These are phyloP conservation scores for Rostrohypoxylon terebratum DNA, from an alignment of 495 filamentous ascomycete genomes.

Conservation along the genomic window DNA sequence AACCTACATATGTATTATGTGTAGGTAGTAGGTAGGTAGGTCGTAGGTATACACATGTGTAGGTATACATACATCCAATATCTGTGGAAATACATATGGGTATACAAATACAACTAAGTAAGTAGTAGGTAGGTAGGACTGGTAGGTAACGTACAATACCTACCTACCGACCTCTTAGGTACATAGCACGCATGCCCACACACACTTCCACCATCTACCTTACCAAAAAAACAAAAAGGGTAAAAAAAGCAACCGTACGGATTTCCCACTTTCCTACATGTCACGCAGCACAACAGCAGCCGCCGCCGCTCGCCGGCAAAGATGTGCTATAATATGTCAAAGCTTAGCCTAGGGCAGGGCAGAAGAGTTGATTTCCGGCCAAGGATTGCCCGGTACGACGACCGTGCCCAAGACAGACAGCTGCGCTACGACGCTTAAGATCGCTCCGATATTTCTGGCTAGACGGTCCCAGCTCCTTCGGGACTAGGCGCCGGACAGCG, in stretches of 20 bases:
- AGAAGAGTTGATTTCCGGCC: conserved; percentile 25
- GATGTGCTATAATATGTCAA: conserved; percentile 28
- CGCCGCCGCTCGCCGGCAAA: conserved; percentile 47
- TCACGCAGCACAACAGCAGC: conserved; percentile 41
- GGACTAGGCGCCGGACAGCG: conserved; percentile 43
- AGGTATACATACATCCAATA: not conserved
- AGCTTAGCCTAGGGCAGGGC: conserved; percentile 46
- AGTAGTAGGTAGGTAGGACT: no score
- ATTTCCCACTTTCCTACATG: conserved; percentile 3
- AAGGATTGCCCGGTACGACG: conserved; percentile 46
- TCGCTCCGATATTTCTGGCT: conserved; percentile 48
- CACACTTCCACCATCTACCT: not conserved
- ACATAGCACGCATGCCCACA: not conserved
- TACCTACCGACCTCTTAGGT: not conserved
- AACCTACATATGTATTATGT: not conserved
- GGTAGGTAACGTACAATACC: not conserved
- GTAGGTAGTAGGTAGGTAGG: not conserved
- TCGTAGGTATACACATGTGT: no score
- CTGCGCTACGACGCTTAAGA: conserved; percentile 47
- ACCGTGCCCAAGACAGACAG: conserved; percentile 46
- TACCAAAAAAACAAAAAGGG: conserved; percentile 4
- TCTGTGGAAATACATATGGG: not conserved
- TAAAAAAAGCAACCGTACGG: not conserved
- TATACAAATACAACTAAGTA: not conserved
- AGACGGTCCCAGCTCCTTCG: conserved; percentile 47